Conservation (phyloP, 1,284 basidiomycete species). For the Leccinum solheimii region DNA sequence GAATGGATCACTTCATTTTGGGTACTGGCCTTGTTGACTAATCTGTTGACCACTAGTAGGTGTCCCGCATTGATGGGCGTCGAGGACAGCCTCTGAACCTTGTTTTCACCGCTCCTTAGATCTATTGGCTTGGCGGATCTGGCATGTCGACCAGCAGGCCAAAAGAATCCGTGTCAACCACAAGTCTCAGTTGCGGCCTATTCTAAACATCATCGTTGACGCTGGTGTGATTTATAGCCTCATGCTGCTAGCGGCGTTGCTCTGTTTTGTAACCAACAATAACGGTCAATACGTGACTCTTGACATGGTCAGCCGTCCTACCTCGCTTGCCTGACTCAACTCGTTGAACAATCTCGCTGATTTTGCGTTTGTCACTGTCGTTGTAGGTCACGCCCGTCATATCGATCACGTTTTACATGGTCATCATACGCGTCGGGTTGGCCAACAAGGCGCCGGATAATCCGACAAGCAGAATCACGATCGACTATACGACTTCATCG, state of each 20-base stretch:
- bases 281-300: conserved; percentile 23
- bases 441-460: conserved; percentile 4
- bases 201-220: conserved; percentile 26
- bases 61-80: background rate
- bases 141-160: conserved; percentile 20
- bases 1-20: conserved; percentile 23
- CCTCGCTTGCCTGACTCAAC: background rate
- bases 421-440: conserved; percentile 24
- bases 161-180: conserved; percentile 2
- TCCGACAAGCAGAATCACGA: background rate
- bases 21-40: conserved; percentile 18
- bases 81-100: background rate
- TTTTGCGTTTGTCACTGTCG: background rate
- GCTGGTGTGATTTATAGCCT: conserved; percentile 27
- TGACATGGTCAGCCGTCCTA: conserved; percentile 16
- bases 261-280: conserved; percentile 11
- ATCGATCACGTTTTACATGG: conserved; percentile 29
- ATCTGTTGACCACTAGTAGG: conserved; percentile 25
- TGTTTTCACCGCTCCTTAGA: background rate
- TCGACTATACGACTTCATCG: background rate
- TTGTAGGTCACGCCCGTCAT: conserved; percentile 23
- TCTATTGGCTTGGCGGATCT: conserved; percentile 27
- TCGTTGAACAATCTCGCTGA: background rate
- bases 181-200: conserved; percentile 18
- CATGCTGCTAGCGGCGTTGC: conserved; percentile 16